A percentile compares a stretch with the other conserved stretches of the same genome.
Evolutionary conservation across 768 basidiomycete species (phyloP).

Genomic region (Auricularia cornea): DNA sequence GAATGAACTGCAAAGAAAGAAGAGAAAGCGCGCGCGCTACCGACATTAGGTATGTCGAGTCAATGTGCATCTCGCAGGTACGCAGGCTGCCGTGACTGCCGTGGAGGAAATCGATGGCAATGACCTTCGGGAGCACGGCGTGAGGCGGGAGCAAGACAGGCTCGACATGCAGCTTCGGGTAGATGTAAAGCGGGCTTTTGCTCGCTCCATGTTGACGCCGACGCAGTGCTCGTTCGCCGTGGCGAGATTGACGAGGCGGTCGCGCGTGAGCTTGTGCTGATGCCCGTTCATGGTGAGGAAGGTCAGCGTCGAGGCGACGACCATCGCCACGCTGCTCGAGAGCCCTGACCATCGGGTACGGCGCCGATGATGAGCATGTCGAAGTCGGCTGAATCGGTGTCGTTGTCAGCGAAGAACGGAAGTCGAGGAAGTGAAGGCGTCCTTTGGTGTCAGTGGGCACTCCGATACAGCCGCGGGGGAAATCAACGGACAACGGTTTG

Average conservation of each 20-base stretch:
- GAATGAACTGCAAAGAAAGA: too few species aligned
- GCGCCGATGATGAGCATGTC: constrained; percentile 72
- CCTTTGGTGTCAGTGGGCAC: too few species aligned
- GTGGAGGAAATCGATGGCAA: too few species aligned
- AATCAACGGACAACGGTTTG: too few species aligned
- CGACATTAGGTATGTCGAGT: too few species aligned
- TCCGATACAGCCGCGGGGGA: too few species aligned
- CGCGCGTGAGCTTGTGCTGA: constrained; percentile 46
- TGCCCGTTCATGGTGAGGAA: constrained; percentile 75
- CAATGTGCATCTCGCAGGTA: too few species aligned
- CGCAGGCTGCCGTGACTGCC: too few species aligned
- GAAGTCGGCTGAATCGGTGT: constrained; percentile 42
- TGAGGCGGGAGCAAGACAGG: constrained; percentile 53
- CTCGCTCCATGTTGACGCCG: constrained; percentile 67
- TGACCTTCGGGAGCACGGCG: constrained; percentile 61
- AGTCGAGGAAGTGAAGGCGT: too few species aligned
- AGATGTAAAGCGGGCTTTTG: constrained; percentile 68
- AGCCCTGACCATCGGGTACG: constrained; percentile 84
- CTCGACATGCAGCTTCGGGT: constrained; percentile 58
- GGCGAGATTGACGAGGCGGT: constrained; percentile 66
- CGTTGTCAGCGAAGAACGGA: constrained; percentile 39
- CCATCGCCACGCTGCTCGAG: constrained; percentile 85
- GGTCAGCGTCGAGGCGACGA: constrained; percentile 75
- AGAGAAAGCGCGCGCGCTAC: too few species aligned
- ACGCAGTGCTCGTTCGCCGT: constrained; percentile 82